Base-by-base conservation (phyloP, 116 monocot genomes). In the Dioscorea cayenensis region DNA sequence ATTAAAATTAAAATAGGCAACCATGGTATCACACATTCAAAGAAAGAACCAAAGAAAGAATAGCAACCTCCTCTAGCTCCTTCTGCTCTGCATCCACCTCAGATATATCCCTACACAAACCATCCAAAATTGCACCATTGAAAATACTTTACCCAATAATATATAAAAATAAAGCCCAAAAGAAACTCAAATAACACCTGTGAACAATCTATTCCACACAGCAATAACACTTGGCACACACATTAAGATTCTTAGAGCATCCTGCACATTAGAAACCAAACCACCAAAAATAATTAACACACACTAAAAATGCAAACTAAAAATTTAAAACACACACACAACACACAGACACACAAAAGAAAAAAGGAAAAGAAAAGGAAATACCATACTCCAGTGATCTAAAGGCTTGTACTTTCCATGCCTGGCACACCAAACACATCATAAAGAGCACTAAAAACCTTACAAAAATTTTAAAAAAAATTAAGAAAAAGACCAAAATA, bases 191-290 rank as follows among this genome's bases (percentile, higher is more conserved):
- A 21, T 69, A 72, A 10, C 37, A 92, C 95, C 92, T 92, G 35
- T 92, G 92, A 27, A 95, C 77, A 59, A 77, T 85, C 49, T 79
- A 62, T 58, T 72, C 69, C 14, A 77, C 82, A 49, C 25, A 68
- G 69, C 82, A 82, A 71, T 90, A 95, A 66, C 95, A 95, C 67
- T 95, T 95, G 22, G 95, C 92, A 52, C 95, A 95, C 28, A 92
- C 49, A 16, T 79, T 83, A 18, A 78, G 77, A 25, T 84, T 80
- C 76, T 87, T 89, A 0, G 95, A 83, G 70, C 95, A 95, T 38
- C 68, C 93, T 89, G 36, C 20, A 68, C 66, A 75, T 51, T 5
- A 70, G 51, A 55, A 64, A 37, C 12, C 25, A n/a, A 52, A 37
- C 37, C 37, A 3, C 37, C 37, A 37, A 37, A 37, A 37, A 3